Conservation (phyloP, 345 rosid genomes). For the Garcia nutans region DNA sequence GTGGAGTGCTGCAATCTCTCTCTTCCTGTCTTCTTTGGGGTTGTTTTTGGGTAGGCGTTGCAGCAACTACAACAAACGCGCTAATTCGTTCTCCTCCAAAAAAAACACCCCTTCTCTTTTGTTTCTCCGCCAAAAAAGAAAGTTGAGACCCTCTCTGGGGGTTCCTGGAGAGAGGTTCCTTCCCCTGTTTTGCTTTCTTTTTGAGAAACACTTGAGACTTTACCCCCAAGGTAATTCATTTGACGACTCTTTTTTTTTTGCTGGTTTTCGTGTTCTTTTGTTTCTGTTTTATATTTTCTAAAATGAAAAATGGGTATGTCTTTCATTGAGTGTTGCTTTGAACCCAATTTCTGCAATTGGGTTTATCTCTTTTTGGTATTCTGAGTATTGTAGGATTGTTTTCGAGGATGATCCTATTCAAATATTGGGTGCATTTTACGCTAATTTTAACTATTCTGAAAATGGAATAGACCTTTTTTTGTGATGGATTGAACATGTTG, state of each 20-base stretch:
- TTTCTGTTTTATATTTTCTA: not conserved
- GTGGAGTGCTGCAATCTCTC: not conserved
- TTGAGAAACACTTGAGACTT: not conserved
- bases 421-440: too few species aligned
- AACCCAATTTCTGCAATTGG: constrained; percentile 9
- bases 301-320: constrained; percentile 5
- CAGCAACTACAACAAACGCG: constrained; percentile 13
- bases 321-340: constrained; percentile 2
- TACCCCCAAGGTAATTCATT: not conserved
- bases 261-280: not conserved
- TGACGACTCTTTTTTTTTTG: not conserved
- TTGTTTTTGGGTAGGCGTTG: not conserved
- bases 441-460: too few species aligned
- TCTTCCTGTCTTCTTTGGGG: not conserved
- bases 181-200: not conserved
- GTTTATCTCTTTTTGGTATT: not conserved
- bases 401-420: too few species aligned
- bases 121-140: not conserved
- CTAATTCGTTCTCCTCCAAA: not conserved
- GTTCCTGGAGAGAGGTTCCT: not conserved
- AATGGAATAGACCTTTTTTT: too few species aligned
- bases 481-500: too few species aligned
- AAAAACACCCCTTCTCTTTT: not conserved
- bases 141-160: constrained; percentile 5
- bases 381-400: not conserved